Base-by-base conservation (phyloP, 2,329 filamentous ascomycete genomes). In the Calonectria henricotiae region DNA sequence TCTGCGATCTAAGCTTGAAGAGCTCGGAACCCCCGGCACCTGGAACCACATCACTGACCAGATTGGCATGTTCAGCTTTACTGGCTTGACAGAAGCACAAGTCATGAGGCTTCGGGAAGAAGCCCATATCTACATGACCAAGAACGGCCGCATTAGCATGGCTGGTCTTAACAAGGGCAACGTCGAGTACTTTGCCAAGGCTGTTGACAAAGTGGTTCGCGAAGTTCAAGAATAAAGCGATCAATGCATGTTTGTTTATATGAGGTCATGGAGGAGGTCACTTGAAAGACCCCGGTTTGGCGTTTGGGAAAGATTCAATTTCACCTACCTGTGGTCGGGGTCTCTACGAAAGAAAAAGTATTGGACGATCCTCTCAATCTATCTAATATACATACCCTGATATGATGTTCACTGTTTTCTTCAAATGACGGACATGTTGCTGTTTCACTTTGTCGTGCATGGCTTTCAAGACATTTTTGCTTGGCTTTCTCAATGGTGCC, bases 41-140 rank as follows among this genome's bases (percentile, higher is more conserved):
- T 99, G 96, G 96, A 94, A 95, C 80, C 96, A 99, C 85, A 97
- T 99, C 82, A 98, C 95, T 17, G 94, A 97, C 79, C 96, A 99
- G 88, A 99, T 99, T 80, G 96, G 96, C 85, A 99, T 99, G 96
- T 99, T 99, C 86, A 96, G 92, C 82, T 99, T 97, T 83, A 97
- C 94, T 0, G 94, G 94, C 13, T 84, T 97, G 81, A 89, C 82
- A 13, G 93, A 95, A 84, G 81, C 89, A 72, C 94, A 96, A 81
- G 94, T 96, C 8, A 76, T 89, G 76, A 91, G 90, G 84, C 85
- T 96, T 71, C 88, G 92, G 63, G 86, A 90, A 71, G 89, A 93
- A 62, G 89, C 87, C 70, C 94, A 96, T 82, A 88, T 96, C 65
- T 96, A 96, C 85, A 95, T 96, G 90, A 98, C 96, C 75, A 98